Evolutionary conservation across 768 basidiomycete genomes (phyloP), one percentile per base, ranked within the genome.

Genomic region (Fibroporia radiculosa): DNA sequence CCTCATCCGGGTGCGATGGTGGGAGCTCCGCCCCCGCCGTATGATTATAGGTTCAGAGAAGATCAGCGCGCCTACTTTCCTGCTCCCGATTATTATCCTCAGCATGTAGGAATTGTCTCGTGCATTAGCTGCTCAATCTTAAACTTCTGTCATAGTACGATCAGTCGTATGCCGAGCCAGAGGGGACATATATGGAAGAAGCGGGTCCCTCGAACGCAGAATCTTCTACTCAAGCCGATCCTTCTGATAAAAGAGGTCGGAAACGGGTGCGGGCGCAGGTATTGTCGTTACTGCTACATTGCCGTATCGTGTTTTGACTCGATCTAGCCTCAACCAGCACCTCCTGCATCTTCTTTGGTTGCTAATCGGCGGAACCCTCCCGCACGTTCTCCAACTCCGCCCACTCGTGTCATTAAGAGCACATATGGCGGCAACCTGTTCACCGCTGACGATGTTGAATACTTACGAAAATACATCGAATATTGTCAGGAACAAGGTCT

Each of bases 361-460:
- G 68, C 74, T 0, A 86, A 80, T 55, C 73, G 80, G 22, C 74
- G 75, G 43, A 72, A 70, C 25, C 82, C 82, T 0, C 74, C 79
- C 16, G 82, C 82, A 12, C 76, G 88, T 2, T 91, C 88, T 19
- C 89, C 89, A 3, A 87, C 86, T 0, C 89, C 89, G 11, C 89
- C 89, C 16, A 77, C 74, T 4, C 77, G 87, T 13, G 81, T 90
- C 18, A 80, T 92, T 58, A 90, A 88, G 64, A 91, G 88, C 55
- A 90, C 88, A 0, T 91, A 90, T 55, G 89, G 89, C 34, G 89
- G 89, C 12, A 91, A 92, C 57, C 60, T 90, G 29, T 92, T 92
- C 56, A 92, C 89, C 0, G 72, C 81, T 1, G 89, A 91, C 38
- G 89, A 92, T 57, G 78, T 92, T 32, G 45, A 77, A 27, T 92